Evolutionary conservation across 768 basidiomycete genomes (phyloP).

Genomic region (Boletus pseudo-olivaceus): DNA sequence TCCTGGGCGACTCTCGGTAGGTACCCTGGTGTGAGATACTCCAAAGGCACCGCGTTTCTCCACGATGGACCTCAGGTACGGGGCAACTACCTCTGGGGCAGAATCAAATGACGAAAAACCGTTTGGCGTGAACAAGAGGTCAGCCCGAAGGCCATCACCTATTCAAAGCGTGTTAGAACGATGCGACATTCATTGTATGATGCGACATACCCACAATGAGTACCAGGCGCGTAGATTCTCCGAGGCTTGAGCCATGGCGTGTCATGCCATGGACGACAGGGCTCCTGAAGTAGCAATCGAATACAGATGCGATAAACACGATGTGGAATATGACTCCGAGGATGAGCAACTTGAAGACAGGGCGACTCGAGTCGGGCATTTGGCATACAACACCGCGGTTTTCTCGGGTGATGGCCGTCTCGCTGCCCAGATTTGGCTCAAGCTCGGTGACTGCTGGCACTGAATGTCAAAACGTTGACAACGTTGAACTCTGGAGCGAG

Average conservation of each 20-base stretch:
- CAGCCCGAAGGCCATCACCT: conserved; percentile 85
- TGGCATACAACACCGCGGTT: conserved; percentile 1
- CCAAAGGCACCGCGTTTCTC: conserved; percentile 74
- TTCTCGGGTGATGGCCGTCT: not conserved
- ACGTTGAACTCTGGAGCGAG: not conserved
- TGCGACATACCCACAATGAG: conserved; percentile 65
- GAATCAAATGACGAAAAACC: conserved; percentile 51
- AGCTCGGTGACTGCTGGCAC: not conserved
- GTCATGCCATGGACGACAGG: conserved; percentile 79
- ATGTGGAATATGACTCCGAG: conserved; percentile 74
- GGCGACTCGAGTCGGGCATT: conserved; percentile 14
- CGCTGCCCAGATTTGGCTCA: too few relatives aligned
- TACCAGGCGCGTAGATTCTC: conserved; percentile 69
- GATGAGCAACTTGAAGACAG: conserved; percentile 45
- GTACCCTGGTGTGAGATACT: conserved; percentile 81
- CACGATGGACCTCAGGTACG: conserved; percentile 65
- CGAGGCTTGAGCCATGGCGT: conserved; percentile 42
- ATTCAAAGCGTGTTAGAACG: not conserved
- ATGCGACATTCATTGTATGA: not conserved
- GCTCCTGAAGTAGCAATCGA: conserved; percentile 87
- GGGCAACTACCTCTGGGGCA: conserved; percentile 62
- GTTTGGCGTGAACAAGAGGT: conserved; percentile 66
- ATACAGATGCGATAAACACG: conserved; percentile 65
- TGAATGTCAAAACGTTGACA: too few relatives aligned
- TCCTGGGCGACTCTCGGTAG: conserved; percentile 84